Evolutionary conservation across 495 filamentous ascomycete species (phyloP), one percentile per base, ranked within the genome.

Genomic region (Hypoxylon fragiforme): DNA sequence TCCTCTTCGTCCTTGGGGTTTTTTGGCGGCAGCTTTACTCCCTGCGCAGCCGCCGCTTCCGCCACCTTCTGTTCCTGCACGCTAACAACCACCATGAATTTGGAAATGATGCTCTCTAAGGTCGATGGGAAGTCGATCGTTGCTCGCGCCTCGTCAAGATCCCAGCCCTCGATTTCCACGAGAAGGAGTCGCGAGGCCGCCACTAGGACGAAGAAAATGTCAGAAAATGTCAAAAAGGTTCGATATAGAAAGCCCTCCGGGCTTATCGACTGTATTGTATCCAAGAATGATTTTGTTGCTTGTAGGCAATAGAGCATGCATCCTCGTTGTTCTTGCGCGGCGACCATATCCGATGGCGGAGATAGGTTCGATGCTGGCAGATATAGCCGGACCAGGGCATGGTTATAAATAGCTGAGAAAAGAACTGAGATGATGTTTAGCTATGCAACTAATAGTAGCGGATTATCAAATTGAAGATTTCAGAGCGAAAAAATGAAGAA

Each of bases 361-460:
- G 56, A 43, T n/a, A 57, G 19, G 18, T 57, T 56, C 15, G 57
- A 65, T 20, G 65, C 63, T 3, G 67, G 66, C 11, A 70, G 50
- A 37, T 71, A 66, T 36, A 71, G 36, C 2, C 65, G 65, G 18
- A 68, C 61, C 1, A 65, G 30, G n/a, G 65, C 43, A 24, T 64
- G 62, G 30, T 62, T 52, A 32, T 68, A 58, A 18, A 66, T 54
- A 14, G 50, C 41, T 56, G 60, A 64, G 28, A 69, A 63, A 1
- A 61, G 14, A 4, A 66, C 69, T 71, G 22, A 8, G 11, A 4
- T 15, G 12, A 50, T 7, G 7, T 31, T 58, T 13, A 67, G 44
- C 7, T 2, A 14, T 32, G 24, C n/a, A 15, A 50, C 26, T 34
- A 32, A 11, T 21, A 20, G 26, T 18, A 13, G 22, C n/a, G n/a